Evolutionary conservation across 2,329 filamentous ascomycete genomes (phyloP).

Genomic region (Ophiostoma perfectum): DNA sequence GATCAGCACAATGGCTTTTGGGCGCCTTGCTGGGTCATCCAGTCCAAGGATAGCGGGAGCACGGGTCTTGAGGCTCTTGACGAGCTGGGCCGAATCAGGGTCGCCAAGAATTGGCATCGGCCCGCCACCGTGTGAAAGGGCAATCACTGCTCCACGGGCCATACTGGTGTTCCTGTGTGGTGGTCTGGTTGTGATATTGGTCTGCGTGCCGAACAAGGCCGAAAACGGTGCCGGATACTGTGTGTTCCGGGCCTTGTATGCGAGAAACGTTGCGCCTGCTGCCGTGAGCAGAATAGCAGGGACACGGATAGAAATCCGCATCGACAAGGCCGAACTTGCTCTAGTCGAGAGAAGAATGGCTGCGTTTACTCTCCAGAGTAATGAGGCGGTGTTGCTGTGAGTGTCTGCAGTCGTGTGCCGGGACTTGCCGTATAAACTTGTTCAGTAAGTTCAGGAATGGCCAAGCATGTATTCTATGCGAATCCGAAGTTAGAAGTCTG

Average conservation of each 20-base stretch:
- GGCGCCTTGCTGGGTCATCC: constrained; percentile 41
- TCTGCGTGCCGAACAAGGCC: neutral
- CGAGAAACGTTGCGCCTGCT: constrained; percentile 23
- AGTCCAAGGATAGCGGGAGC: constrained; percentile 53
- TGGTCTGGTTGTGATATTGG: neutral
- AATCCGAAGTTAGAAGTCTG: neutral
- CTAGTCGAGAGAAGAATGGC: neutral
- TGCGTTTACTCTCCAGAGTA: neutral
- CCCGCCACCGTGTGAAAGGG: constrained; percentile 49
- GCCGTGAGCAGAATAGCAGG: constrained; percentile 24
- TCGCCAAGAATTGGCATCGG: constrained; percentile 56
- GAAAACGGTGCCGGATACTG: neutral
- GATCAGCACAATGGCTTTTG: constrained; percentile 47
- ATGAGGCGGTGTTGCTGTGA: neutral
- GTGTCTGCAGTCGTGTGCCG: too few relatives aligned
- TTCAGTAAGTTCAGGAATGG: too few relatives aligned
- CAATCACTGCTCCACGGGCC: constrained; percentile 42
- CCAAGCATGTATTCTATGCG: too few relatives aligned
- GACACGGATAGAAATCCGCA: constrained; percentile 25
- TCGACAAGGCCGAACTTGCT: constrained; percentile 8
- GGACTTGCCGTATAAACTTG: too few relatives aligned
- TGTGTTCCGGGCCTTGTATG: constrained; percentile 18
- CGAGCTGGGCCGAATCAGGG: constrained; percentile 46
- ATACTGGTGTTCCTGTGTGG: constrained; percentile 29
- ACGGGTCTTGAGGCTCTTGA: constrained; percentile 46